phyloP scores from a whole-genome alignment of 495 filamentous ascomycete species.

The Penicillium pulvis region DNA sequence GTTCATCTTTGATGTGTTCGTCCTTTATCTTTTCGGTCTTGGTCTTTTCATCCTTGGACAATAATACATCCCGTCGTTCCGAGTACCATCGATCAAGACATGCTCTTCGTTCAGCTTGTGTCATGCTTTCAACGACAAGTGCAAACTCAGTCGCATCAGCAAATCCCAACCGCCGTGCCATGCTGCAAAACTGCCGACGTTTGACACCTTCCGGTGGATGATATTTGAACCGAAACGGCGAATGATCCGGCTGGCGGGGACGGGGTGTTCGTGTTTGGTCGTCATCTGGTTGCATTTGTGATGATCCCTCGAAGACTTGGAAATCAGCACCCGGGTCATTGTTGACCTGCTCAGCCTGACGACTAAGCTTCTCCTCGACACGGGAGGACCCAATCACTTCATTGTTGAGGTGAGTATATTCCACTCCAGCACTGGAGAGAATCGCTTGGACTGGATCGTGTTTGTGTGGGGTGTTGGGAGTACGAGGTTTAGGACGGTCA shows the following conservation, averaged over 20 bases:
- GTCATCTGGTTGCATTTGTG: background rate
- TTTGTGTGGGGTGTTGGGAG: conserved; percentile 37
- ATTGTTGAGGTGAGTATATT: conserved; percentile 95
- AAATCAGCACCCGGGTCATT: conserved; percentile 53
- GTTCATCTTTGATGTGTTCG: background rate
- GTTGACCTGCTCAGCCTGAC: conserved; percentile 65
- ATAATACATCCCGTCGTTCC: conserved; percentile 47
- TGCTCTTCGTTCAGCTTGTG: conserved; percentile 76
- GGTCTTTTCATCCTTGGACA: conserved; percentile 8
- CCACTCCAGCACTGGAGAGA: conserved; percentile 82
- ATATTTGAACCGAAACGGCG: conserved; percentile 62
- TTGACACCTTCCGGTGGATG: conserved; percentile 74
- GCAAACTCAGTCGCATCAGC: conserved; percentile 82
- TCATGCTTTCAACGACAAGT: conserved; percentile 90
- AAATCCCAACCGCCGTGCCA: conserved; percentile 82
- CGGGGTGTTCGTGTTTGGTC: background rate
- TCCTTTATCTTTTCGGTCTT: background rate
- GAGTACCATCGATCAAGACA: conserved; percentile 83
- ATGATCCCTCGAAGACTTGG: conserved; percentile 49
- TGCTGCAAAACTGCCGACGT: conserved; percentile 85
- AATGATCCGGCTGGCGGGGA: background rate
- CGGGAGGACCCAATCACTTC: conserved; percentile 91
- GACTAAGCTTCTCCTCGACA: conserved; percentile 77
- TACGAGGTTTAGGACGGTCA: conserved; percentile 26
- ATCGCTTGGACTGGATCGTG: conserved; percentile 87